Evolutionary conservation across 129 eudicot genomes (phyloP), one percentile per base, ranked within the genome.

Genomic region (Tanacetum coccineum): DNA sequence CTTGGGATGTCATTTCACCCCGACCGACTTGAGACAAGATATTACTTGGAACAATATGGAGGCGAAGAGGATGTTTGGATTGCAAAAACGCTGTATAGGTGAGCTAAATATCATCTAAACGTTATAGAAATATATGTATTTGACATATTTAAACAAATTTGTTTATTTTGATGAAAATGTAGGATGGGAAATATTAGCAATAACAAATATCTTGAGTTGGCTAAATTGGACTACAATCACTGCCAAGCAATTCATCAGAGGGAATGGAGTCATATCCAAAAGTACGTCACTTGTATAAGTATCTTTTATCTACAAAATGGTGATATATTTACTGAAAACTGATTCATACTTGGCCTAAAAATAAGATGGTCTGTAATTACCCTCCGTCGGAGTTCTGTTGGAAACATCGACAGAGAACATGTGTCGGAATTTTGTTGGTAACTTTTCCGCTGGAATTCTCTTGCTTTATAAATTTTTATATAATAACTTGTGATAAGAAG

Each of bases 51-150:
- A n/a, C 82, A 79, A 49, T 83, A 79, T 58, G 84, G 82, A 14
- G 84, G 80, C 1, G 77, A 67, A 3, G 82, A 83, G 18, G 88
- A 83, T 30, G 78, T 80, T 0, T 83, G 88, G 88, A 79, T 76
- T 15, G 88, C 75, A 13, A 83, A 83, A 52, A 53, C 78, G 8
- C 57, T 79, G 6, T 73, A 83, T 64, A 80, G 82, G 88, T 79
- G 52, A 9, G 44, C 9, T 25, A 3, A 22, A 26, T 51, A 51
- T 51, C n/a, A 13, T n/a, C 17, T 51, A 13, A 13, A 13, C 19
- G 7, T 51, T 51, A 13, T 15, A 51, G 17, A 51, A 51, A 51
- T 51, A 51, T 51, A 51, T 2, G 17, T 15, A 51, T n/a, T 48
- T 48, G 53, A 3, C 17, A 48, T 13, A 13, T 48, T 13, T 15